phyloP scores from a whole-genome alignment of 768 basidiomycete genomes.

The Mycena leptocephala region DNA sequence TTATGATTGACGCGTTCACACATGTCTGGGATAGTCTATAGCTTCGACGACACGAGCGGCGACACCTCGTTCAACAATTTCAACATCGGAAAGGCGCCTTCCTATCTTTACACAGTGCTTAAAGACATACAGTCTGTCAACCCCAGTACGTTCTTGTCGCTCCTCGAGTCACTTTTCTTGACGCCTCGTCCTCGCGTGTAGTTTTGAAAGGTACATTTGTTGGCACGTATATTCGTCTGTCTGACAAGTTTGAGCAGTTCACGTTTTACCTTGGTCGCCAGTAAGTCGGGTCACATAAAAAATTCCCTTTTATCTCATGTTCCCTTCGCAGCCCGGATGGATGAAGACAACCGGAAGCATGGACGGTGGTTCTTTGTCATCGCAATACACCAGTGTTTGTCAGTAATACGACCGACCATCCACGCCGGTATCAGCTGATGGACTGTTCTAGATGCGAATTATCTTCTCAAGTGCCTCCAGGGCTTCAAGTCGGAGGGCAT shows the following conservation, averaged over 20 bases:
- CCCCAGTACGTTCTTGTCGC: not conserved
- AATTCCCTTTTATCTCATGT: not conserved
- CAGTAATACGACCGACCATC: not conserved
- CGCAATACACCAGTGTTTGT: constrained; percentile 53
- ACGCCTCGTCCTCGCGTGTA: not conserved
- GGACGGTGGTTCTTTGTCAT: constrained; percentile 75
- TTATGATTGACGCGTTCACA: not conserved
- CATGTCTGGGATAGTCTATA: constrained; percentile 63
- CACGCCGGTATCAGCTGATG: constrained; percentile 1
- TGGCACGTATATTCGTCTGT: not conserved
- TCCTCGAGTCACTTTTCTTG: not conserved
- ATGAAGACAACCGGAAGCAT: constrained; percentile 81
- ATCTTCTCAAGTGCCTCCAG: constrained; percentile 81
- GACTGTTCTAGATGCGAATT: constrained; percentile 70
- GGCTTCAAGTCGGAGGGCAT: constrained; percentile 78
- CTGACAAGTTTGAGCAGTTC: constrained; percentile 50
- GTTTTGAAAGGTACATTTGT: constrained; percentile 43
- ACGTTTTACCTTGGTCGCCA: constrained; percentile 83
- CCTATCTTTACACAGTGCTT: constrained; percentile 75
- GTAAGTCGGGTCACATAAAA: constrained; percentile 55
- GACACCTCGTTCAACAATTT: constrained; percentile 75
- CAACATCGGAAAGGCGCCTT: constrained; percentile 71
- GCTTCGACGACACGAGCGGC: constrained; percentile 73
- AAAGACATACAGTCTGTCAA: constrained; percentile 77
- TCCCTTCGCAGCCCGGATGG: constrained; percentile 76